Base-by-base conservation (phyloP, 1,139 yeast species). In the Lizanozyma gosingica region DNA sequence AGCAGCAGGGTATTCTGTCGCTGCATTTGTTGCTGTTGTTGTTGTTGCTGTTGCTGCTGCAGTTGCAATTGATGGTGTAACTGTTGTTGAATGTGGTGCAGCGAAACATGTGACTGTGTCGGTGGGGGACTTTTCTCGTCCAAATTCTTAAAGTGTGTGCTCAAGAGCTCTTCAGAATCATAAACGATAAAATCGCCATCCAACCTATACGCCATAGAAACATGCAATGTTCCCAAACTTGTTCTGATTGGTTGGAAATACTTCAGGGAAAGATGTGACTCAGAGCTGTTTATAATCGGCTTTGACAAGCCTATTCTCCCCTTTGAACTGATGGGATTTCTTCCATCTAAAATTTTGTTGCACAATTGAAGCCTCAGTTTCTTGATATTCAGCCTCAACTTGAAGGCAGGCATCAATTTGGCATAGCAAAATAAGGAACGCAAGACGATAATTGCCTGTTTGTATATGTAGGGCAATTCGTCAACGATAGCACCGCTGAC, bases 281-380 rank as follows among this genome's bases (percentile, higher is more conserved):
- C 76, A 0, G 67, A 46, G 39, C 39, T 37, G 33, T 56, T 59
- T 4, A 76, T 67, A 2, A 87, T 72, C 2, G 82, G 67, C 53
- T 82, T 83, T 43, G 90, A 80, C 41, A 90, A 68, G 0, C 97
- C 97, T 18, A 87, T 76, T 46, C 97, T 64, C 2, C 96, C 95
- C 52, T 80, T 82, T 2, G 94, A 83, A 18, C 80, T 69, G 35
- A 88, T 85, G 0, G 94, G 82, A 45, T 77, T 77, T 16, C 80
- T 73, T 0, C 95, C 97, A 55, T 87, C 90, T 16, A 84, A 56
- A 0, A 88, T 64, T 38, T 87, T 71, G 41, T 83, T 77, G 1
- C 80, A 78, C 1, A 85, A 60, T 35, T 57, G 57, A 18, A 76
- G 51, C 45, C 14, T 42, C 45, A 14, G 45, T 37, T 35, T 62